A percentile compares a stretch with the other conserved stretches of the same genome.
These are phyloP conservation scores for Microbotryomycetes sp. DNA, from an alignment of 1,284 basidiomycete genomes.

Conservation along the genomic window DNA sequence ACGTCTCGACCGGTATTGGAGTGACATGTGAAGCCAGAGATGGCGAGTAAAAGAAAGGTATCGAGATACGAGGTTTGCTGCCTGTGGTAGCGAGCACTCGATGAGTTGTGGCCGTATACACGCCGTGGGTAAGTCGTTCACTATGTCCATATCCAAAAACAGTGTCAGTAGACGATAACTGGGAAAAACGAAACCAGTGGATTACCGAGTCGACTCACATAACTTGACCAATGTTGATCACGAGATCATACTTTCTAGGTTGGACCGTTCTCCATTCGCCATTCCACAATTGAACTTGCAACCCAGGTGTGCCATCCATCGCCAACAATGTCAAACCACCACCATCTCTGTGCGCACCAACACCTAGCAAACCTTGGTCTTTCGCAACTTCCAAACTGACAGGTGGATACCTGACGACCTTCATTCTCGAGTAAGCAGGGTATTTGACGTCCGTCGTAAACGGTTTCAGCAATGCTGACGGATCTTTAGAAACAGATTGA, in stretches of 20 bases:
- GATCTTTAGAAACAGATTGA: background rate
- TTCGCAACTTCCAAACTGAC: background rate
- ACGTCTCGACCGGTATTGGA: background rate
- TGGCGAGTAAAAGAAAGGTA: constrained; percentile 29
- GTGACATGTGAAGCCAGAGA: constrained; percentile 4
- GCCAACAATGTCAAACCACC: constrained; percentile 19
- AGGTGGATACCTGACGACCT: constrained; percentile 16
- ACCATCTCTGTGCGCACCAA: constrained; percentile 17
- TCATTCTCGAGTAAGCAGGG: constrained; percentile 20
- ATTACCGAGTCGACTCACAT: background rate
- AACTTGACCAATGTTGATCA: constrained; percentile 25
- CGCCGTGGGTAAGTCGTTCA: constrained; percentile 12
- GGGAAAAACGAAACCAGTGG: background rate
- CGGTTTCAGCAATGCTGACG: background rate
- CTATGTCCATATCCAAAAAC: background rate
- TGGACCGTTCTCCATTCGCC: constrained; percentile 10
- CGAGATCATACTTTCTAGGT: constrained; percentile 12
- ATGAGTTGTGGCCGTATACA: constrained; percentile 22
- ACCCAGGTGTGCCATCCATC: constrained; percentile 15
- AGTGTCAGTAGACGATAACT: background rate
- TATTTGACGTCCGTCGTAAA: background rate
- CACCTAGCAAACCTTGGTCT: constrained; percentile 7
- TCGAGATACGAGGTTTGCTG: constrained; percentile 12
- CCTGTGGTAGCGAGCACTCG: constrained; percentile 15
- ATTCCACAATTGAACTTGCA: constrained; percentile 18